Evolutionary conservation across 1,284 basidiomycete genomes (phyloP), one percentile per base, ranked within the genome.

Genomic region (Cutaneotrichosporon dermatis): DNA sequence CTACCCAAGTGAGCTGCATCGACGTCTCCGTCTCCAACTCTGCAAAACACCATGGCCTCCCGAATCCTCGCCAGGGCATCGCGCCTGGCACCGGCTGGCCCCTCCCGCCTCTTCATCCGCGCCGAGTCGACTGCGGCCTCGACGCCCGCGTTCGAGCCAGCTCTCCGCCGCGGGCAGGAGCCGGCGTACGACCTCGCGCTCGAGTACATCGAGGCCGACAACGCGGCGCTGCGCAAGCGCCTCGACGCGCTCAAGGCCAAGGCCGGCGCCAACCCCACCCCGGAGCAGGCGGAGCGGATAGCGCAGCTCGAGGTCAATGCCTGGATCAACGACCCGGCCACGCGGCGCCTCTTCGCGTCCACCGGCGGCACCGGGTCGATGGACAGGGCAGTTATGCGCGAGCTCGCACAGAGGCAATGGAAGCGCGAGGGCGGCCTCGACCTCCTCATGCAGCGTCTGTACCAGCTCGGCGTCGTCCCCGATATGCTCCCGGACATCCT

Each of bases 391-490:
- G 85, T 89, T 1, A 88, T 92, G 73, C 83, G 92, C 16, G 85
- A 90, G 73, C 79, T 98, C 25, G 80, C 88, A 3, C 90, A 97
- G 77, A 84, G 89, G 66, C 81, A 83, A 60, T 98, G 95, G 95
- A 82, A 89, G 54, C 85, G 86, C 58, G 84, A 90, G 41, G 93
- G 94, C 6, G 82, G 83, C 44, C 80, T 96, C 51, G 92, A 95
- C 71, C 80, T 92, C 46, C 79, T 96, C 74, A 96, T 96, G 90
- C 90, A 97, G 76, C 87, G 93, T 68, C 76, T 95, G 50, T 82
- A 89, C 69, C 88, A 92, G 78, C 92, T 97, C 90, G 80, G 87
- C 54, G 86, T 98, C 55, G 82, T 96, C 4, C 94, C 95, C 0
- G 95, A 98, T 73, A 79, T 94, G 2, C 74, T 97, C 6, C 85